Base-by-base conservation (phyloP, 345 rosid species). In the Acer negundo region DNA sequence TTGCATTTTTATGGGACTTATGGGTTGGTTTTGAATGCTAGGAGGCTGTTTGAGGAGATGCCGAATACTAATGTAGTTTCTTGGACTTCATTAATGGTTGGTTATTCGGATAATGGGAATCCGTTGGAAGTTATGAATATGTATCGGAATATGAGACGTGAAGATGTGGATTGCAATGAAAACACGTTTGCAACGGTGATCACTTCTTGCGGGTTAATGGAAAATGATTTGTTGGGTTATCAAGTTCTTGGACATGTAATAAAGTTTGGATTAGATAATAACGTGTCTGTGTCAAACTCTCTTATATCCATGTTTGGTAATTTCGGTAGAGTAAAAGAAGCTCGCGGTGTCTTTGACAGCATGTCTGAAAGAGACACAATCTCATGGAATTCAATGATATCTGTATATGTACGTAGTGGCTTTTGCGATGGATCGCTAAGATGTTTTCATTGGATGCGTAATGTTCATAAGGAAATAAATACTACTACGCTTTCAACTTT, bases 21-120 rank as follows among this genome's bases (percentile, higher is more conserved):
- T 79, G 90, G 89, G 7, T 73, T 83, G 63, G 85, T 84, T 82
- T 62, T 78, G 28, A 67, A 83, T 62, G 91, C 97, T 11, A 82
- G 77, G 82, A 93, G 75, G 81, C 79, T 95, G 62, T 95, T 95
- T 72, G 87, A 90, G 77, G 98, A 92, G 89, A 93, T 95, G 97
- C 92, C 91, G 0, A 75, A 84, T 62, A 86, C 85, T 77, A 95
- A 95, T 77, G 92, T 93, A 5, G 98, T 92, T 75, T 89, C 98
- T 55, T 93, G 98, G 98, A 95, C 98, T 81, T 92, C 98, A 26
- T 72, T 95, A 84, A 93, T 95, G 98, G 90, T 83, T 82, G 86
- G 92, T 59, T 89, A 86, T 82, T 72, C 82, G 73, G 90, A 90
- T 79, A 77, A 71, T 67, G 90, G 90, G 78, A 87, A 89, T 66